These are phyloP conservation scores for Endocladia muricata DNA, from an alignment of 31 red algal genomes.

Conservation along the genomic window DNA sequence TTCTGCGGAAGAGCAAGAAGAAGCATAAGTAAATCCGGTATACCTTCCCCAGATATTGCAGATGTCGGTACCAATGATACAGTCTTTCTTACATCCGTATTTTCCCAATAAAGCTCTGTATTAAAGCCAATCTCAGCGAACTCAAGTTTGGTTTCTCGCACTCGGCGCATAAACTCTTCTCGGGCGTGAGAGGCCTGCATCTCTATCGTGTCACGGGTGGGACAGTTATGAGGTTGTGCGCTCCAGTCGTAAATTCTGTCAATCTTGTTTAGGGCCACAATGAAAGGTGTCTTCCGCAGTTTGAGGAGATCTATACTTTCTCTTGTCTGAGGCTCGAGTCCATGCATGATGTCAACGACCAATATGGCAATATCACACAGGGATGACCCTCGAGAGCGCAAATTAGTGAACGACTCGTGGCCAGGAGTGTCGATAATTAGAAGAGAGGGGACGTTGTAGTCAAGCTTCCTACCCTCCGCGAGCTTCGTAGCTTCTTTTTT, in stretches of 20 bases:
- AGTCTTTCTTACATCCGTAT: slow-evolving; percentile 69
- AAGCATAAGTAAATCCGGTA: slow-evolving; percentile 96
- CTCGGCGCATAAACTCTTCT: slow-evolving; percentile 84
- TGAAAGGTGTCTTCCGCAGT: slow-evolving; percentile 94
- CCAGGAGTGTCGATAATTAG: slow-evolving; percentile 99
- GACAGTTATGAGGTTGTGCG: slow-evolving; percentile 63
- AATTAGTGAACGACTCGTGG: slow-evolving; percentile 99
- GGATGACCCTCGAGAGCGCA: slow-evolving; percentile 94
- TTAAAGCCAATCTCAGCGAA: slow-evolving; percentile 97
- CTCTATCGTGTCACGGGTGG: slow-evolving; percentile 53
- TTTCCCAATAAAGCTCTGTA: slow-evolving; percentile 98
- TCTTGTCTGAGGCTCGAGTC: slow-evolving; percentile 92
- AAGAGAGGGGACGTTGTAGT: slow-evolving; percentile 87
- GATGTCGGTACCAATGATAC: slow-evolving; percentile 97
- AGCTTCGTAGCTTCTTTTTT: slow-evolving; percentile 88
- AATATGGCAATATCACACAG: slow-evolving; percentile 99
- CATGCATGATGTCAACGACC: slow-evolving; percentile 99
- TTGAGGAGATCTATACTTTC: slow-evolving; percentile 97
- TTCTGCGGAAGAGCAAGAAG: slow-evolving; percentile 86
- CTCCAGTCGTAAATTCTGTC: slow-evolving; percentile 97
- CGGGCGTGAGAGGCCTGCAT: slow-evolving; percentile 66
- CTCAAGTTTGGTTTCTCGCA: slow-evolving; percentile 81
- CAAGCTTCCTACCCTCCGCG: slow-evolving; percentile 49
- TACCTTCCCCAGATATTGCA: slow-evolving; percentile 94
- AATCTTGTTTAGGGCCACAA: slow-evolving; percentile 99